Evolutionary conservation across 2,329 filamentous ascomycete genomes (phyloP).

Genomic region (Fusarium subglutinans): DNA sequence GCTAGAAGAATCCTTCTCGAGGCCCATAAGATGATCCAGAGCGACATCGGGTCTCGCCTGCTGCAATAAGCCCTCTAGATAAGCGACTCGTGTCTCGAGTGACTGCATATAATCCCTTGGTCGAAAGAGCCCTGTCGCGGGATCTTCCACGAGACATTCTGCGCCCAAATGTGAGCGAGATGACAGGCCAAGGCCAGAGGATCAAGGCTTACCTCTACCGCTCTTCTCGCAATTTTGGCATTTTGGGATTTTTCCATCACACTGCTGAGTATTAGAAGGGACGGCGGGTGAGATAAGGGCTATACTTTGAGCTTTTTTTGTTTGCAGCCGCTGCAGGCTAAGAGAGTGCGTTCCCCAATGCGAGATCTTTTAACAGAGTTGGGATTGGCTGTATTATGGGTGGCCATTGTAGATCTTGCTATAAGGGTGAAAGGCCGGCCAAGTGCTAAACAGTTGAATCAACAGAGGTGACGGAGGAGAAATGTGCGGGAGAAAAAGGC

Average conservation of each 20-base stretch:
- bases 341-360: conserved; percentile 22
- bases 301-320: conserved; percentile 30
- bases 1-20: not conserved
- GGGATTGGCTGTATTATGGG: not conserved
- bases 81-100: conserved; percentile 20
- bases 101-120: conserved; percentile 31
- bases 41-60: conserved; percentile 24
- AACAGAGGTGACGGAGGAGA: not conserved
- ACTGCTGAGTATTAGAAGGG: conserved; percentile 7
- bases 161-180: not conserved
- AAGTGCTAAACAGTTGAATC: not conserved
- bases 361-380: conserved; percentile 12
- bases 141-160: conserved; percentile 32
- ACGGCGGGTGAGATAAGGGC: not conserved
- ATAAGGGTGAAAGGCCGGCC: not conserved
- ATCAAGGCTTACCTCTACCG: conserved; percentile 1
- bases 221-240: conserved; percentile 23
- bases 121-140: conserved; percentile 23
- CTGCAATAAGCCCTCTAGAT: conserved; percentile 24
- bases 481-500: not conserved
- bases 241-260: conserved; percentile 16
- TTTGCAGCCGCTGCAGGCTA: conserved; percentile 27
- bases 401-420: not conserved
- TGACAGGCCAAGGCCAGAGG: no score
- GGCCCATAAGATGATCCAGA: conserved; percentile 17